A percentile compares a stretch with the other conserved stretches of the same genome.
These are phyloP conservation scores for Kwoniella sp. DNA, from an alignment of 768 basidiomycete species.

Conservation along the genomic window DNA sequence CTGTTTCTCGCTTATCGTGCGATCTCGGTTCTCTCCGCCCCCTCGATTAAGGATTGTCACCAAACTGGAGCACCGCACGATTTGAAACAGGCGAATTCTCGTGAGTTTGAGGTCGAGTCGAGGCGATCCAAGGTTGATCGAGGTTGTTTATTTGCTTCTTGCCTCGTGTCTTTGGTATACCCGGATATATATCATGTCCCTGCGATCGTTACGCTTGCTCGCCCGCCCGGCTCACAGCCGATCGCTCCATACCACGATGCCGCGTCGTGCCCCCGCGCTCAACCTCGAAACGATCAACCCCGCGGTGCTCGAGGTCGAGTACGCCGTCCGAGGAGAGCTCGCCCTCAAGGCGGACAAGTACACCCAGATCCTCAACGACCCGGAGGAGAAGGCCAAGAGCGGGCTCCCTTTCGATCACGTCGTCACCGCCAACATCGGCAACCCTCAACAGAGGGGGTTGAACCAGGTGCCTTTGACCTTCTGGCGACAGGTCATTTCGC, in stretches of 20 bases:
- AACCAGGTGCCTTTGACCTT: constrained; percentile 92
- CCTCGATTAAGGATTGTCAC: too few relatives aligned
- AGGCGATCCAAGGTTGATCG: too few relatives aligned
- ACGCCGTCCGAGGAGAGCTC: constrained; percentile 94
- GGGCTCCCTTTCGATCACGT: constrained; percentile 76
- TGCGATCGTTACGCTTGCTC: too few relatives aligned
- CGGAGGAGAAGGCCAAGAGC: not conserved
- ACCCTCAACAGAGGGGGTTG: constrained; percentile 92
- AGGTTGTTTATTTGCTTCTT: too few relatives aligned
- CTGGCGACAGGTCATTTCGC: constrained; percentile 81
- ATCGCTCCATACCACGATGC: constrained; percentile 8
- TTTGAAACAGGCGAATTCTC: too few relatives aligned
- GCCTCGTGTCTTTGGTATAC: too few relatives aligned
- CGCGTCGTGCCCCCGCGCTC: constrained; percentile 50
- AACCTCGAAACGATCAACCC: constrained; percentile 74
- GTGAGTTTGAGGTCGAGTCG: too few relatives aligned
- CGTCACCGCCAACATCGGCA: constrained; percentile 95
- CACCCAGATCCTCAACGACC: constrained; percentile 58
- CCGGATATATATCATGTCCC: too few relatives aligned
- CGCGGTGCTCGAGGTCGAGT: constrained; percentile 78
- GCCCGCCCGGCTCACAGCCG: too few relatives aligned
- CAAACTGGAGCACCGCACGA: too few relatives aligned
- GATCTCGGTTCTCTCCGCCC: too few relatives aligned
- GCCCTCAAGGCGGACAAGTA: constrained; percentile 88
- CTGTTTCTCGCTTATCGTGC: too few relatives aligned